Evolutionary conservation across 106 monocot species (phyloP), one percentile per base, ranked within the genome.

Genomic region (Vanilla planifolia): DNA sequence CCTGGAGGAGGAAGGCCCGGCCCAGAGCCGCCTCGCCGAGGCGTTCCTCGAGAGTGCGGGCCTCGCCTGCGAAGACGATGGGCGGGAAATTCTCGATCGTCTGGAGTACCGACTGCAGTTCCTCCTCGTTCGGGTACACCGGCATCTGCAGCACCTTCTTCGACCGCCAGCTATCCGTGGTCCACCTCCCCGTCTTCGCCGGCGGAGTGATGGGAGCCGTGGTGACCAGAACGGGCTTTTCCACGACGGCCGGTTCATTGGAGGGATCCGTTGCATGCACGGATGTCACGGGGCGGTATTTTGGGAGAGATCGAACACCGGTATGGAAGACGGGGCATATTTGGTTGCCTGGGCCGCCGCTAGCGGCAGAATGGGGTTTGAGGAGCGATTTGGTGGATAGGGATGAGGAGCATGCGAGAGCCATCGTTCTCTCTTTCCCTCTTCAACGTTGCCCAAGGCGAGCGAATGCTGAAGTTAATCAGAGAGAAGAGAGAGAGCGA

Each of bases 41-140:
- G 17, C 71, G 61, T 67, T 85, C 91, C 76, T 91, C 91, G 22
- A 91, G 75, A 55, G 73, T 75, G 44, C 85, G 57, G 37, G 91
- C 85, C 76, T 91, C 91, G 6, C 85, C 91, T 15, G 91, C 91
- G 70, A 91, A 91, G 14, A 91, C 85, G 63, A 91, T 74, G 14
- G 91, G 91, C 13, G 91, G 91, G 79, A 77, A 85, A 37, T 43
- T 67, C 79, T 85, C 82, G 61, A 91, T 70, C 19, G 82, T 82
- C 46, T 25, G 36, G 15, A 89, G 74, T 51, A 89, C 89, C 14
- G 78, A 30, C 30, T 83, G 83, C 8, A 92, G 71, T 1, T 75
- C 91, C 48, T 68, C 72, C 61, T 78, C 52, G 75, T 76, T 44
- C 19, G 87, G 87, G 80, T 92, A 92, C 35, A 78, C 84, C 15